Base-by-base conservation (phyloP, 345 rosid genomes). In the Microthlaspi erraticum region DNA sequence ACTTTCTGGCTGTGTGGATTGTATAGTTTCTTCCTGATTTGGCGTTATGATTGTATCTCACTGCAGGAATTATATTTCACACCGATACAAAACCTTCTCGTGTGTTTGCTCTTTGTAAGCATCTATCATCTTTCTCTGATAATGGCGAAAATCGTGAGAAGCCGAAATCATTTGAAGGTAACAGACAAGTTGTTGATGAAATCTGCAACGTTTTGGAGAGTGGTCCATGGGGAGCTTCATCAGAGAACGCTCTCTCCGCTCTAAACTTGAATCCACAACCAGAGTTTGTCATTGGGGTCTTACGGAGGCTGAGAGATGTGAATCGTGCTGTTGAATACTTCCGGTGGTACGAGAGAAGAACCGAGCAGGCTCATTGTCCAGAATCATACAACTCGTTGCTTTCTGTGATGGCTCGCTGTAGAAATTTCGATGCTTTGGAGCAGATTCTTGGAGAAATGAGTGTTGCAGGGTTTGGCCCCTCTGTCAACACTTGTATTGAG, bases 361-460 rank as follows among this genome's bases (percentile, higher is more conserved):
- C 79, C 1, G 79, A 83, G 70, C 83, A 66, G 36, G 59, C 85
- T 9, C 94, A 82, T 64, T 83, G 85, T 76, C 91, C 89, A 0
- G 96, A 88, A 76, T 85, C 93, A 0, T 91, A 94, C 77, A 83
- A 94, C 84, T 84, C 90, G 0, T 87, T 94, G 76, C 90, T 91
- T 32, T 74, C 78, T 82, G 83, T 88, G 51, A 88, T 94, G 89
- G 87, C 84, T 59, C 81, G 76, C 64, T 78, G 83, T 50, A 80
- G 74, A 64, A 82, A 72, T 45, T 85, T 88, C 32, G 82, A 83
- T 77, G 68, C 41, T 71, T 74, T 89, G 23, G 97, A 94, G 67
- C 88, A 82, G 70, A 77, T 87, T 65, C 79, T 94, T 36, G 95
- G 79, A 74, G 97, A 94, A 71, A 94, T 94, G 96, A 86, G 91